Evolutionary conservation across 257 asterid genomes (phyloP), one percentile per base, ranked within the genome.

Genomic region (Plantago major): DNA sequence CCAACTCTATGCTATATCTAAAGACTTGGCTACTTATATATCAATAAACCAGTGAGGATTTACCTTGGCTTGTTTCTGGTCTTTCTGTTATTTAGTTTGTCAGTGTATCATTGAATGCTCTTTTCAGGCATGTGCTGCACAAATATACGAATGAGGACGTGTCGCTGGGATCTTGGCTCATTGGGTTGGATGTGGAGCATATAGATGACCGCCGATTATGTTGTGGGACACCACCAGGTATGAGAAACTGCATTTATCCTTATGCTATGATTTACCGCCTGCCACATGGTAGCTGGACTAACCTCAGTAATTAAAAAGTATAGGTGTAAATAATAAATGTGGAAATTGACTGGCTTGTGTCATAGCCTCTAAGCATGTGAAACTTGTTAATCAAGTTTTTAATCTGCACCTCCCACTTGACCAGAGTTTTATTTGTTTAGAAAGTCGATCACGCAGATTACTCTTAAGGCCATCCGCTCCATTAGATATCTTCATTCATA

Each of bases 171-270:
- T 76, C 98, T 43, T 90, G 96, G 98, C 82, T 90, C 69, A 80
- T 88, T 65, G 98, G 98, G 28, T 77, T 90, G 78, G 98, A 90
- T 60, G 95, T 84, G 19, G 98, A 88, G 75, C 98, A 90, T 68
- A 84, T 90, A 66, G 98, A 90, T 64, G 98, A 90, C 70, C 73
- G 98, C 30, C 71, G 96, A 76, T 72, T 90, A 73, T 90, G 96
- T 65, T 88, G 98, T 50, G 98, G 98, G 77, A 88, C 98, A 58
- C 98, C 94, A 53, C 98, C 96, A 65, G 96, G 96, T 90, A 85
- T 72, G 38, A 48, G 64, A 61, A 40, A 51, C 48, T 19, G 53
- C 55, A n/a, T 1, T 1, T 7, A 33, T 33, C 5, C n/a, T n/a
- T n/a, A n/a, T n/a, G n/a, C n/a, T n/a, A n/a, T n/a, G n/a, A n/a